phyloP scores from a whole-genome alignment of 352 stramenopile species.

The Globisporangium cystogenes region DNA sequence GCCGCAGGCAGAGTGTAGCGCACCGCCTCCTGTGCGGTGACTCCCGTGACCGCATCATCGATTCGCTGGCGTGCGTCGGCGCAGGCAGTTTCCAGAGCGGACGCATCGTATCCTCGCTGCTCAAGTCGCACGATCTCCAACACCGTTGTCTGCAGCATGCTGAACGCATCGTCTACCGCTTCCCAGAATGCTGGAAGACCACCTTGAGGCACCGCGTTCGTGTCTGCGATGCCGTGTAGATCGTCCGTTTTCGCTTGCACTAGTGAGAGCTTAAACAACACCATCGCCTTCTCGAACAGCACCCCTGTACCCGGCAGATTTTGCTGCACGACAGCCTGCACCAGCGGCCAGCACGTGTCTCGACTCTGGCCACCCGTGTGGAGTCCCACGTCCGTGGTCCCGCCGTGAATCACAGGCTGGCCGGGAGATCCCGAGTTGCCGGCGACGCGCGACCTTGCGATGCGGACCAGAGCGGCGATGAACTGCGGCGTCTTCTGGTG shows the following conservation, averaged over 20 bases:
- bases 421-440: not conserved
- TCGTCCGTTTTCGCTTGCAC: not conserved
- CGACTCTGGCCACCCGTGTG: constrained; percentile 36
- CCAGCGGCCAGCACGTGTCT: constrained; percentile 53
- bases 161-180: constrained; percentile 10
- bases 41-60: not conserved
- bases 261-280: constrained; percentile 22
- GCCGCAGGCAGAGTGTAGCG: constrained; percentile 1
- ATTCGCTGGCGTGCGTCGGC: not conserved
- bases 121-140: not conserved
- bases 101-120: constrained; percentile 7
- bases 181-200: constrained; percentile 2
- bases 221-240: not conserved
- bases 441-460: constrained; percentile 2
- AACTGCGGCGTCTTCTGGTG: constrained; percentile 59
- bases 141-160: constrained; percentile 12
- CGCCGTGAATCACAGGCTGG: constrained; percentile 13
- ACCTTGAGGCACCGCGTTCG: not conserved
- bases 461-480: constrained; percentile 25
- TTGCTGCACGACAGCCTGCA: constrained; percentile 25
- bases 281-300: constrained; percentile 31
- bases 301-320: constrained; percentile 24
- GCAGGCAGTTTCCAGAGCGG: not conserved
- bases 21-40: not conserved
- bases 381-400: constrained; percentile 44